Conservation (phyloP, 2,329 filamentous ascomycete species). For the Colletotrichum nymphaeae region DNA sequence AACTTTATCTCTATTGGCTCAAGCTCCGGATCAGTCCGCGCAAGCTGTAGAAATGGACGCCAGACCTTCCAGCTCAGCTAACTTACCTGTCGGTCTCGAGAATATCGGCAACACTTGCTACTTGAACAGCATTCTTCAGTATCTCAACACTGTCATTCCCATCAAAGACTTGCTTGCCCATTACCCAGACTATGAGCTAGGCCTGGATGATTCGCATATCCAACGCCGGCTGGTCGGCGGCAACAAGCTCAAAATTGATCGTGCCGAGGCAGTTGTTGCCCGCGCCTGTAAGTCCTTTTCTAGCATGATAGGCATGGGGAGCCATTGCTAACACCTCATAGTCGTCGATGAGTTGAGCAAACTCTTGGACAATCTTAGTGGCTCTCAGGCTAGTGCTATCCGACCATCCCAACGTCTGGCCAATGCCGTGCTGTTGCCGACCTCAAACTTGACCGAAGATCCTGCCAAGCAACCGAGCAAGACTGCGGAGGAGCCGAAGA, state of each 20-base stretch:
- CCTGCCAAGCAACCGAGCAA: neutral
- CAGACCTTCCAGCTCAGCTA: neutral
- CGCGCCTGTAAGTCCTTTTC: constrained; percentile 76
- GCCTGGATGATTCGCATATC: constrained; percentile 72
- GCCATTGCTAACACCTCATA: constrained; percentile 55
- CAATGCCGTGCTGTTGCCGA: constrained; percentile 78
- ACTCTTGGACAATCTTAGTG: constrained; percentile 78
- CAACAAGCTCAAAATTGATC: constrained; percentile 60
- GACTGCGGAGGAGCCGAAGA: constrained; percentile 7
- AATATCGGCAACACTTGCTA: constrained; percentile 99
- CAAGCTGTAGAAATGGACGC: neutral
- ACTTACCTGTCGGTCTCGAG: constrained; percentile 84
- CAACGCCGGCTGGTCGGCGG: constrained; percentile 80
- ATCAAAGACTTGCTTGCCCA: constrained; percentile 84
- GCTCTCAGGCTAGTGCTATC: constrained; percentile 70
- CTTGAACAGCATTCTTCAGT: constrained; percentile 95
- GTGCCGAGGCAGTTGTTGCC: constrained; percentile 71
- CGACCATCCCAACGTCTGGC: constrained; percentile 82
- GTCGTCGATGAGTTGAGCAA: constrained; percentile 79
- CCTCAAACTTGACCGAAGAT: constrained; percentile 41
- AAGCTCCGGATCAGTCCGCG: neutral
- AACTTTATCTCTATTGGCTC: neutral
- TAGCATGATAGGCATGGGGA: constrained; percentile 46
- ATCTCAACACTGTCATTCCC: constrained; percentile 88
- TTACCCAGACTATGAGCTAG: constrained; percentile 77